Evolutionary conservation across 257 asterid species (phyloP).

Genomic region (Nicotiana otophora): DNA sequence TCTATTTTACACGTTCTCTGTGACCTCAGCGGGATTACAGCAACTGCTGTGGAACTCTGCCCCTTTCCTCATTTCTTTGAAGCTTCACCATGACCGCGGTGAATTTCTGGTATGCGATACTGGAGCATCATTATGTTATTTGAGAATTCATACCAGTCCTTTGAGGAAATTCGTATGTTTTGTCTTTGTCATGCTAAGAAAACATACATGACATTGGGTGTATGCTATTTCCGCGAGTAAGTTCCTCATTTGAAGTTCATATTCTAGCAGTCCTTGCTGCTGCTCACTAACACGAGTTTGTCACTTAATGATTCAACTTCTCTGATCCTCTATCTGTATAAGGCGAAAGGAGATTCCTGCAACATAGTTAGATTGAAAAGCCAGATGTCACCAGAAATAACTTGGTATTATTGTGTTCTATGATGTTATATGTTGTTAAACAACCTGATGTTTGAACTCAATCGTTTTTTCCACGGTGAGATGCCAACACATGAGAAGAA

Average conservation of each 20-base stretch:
- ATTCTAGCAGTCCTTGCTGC: neutral
- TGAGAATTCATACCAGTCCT: no score
- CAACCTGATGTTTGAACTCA: neutral
- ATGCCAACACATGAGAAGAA: neutral
- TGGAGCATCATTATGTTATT: no score
- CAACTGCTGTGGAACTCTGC: no score
- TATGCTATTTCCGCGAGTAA: neutral
- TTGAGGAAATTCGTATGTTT: no score
- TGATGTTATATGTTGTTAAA: neutral
- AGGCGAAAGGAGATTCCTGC: neutral
- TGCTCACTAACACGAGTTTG: neutral
- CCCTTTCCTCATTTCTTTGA: no score
- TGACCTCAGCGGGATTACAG: no score
- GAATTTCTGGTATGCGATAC: no score
- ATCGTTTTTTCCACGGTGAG: neutral
- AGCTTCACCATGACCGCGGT: no score
- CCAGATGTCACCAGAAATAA: neutral
- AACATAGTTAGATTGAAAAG: neutral
- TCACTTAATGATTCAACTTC: neutral
- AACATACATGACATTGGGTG: neutral
- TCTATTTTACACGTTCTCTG: no score
- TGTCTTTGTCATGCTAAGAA: neutral
- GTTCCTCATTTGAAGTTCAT: neutral
- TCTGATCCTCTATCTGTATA: neutral
- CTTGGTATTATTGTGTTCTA: neutral